Evolutionary conservation across 805 yeast species (phyloP), one percentile per base, ranked within the genome.

Genomic region (Metschnikowia rubicola): DNA sequence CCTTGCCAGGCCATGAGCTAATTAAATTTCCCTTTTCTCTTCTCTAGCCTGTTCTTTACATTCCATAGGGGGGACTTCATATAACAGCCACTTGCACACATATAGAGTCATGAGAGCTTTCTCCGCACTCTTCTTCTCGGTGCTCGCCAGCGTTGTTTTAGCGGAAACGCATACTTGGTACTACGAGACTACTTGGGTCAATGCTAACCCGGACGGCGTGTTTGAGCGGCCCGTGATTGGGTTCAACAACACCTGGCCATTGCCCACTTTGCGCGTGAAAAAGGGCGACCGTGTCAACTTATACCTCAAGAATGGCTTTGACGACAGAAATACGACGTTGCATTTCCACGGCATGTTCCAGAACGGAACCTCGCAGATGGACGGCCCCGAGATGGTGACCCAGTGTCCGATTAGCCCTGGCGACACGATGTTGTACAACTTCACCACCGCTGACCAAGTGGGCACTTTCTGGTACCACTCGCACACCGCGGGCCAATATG

Each of bases 401-500:
- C 97, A 92, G 69, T 94, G 98, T 77, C 96, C 96, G 29, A 84
- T 89, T 55, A 83, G 87, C n/a, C 86, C 95, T 6, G 86, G 86
- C 45, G 78, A 79, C 51, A 77, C 86, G 15, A 74, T 80, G 68
- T 67, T 84, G 53, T 94, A 94, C 75, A 90, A 92, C 74, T 94
- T 94, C 68, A 86, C 96, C 28, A 88, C 90, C 51, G 79, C 79
- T 41, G 75, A 79, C 52, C 97, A 94, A 69, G 81, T 75, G 48
- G 99, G 99, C 60, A 79, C 96, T 15, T 94, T 75, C 76, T 94
- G 99, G 99, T 94, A 92, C 75, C 99, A 94, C 68, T 88, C 98
- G 30, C 99, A 94, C 71, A 81, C 91, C 32, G 68, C 77, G 19
- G 92, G 91, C 57, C 96, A 91, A 68, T 90, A 90, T 60, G 91